A percentile compares a stretch with the other conserved stretches of the same genome.
Evolutionary conservation across 176 grass and related monocot genomes (phyloP).

Genomic region (Metroxylon sagu): DNA sequence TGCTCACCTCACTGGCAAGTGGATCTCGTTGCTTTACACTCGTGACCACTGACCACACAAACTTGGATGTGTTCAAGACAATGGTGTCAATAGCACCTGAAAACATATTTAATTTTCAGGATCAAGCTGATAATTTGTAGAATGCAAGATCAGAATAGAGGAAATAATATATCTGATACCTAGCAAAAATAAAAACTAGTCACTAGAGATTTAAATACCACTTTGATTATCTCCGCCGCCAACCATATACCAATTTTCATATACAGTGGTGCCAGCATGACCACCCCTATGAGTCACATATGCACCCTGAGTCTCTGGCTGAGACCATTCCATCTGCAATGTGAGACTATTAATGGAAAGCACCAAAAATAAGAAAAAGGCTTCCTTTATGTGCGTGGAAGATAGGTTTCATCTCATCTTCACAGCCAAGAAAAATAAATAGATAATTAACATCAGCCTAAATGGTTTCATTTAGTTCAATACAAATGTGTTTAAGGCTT

Average conservation of each 20-base stretch:
- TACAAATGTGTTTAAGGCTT: too few relatives aligned
- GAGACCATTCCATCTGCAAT: constrained; percentile 92
- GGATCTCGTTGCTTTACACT: constrained; percentile 55
- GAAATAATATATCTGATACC: not conserved
- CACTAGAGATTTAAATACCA: constrained; percentile 32
- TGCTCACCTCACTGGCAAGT: constrained; percentile 85
- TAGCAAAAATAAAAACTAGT: not conserved
- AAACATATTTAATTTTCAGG: constrained; percentile 1
- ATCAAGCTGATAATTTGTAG: too few relatives aligned
- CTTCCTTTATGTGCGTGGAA: not conserved
- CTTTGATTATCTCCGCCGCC: constrained; percentile 95
- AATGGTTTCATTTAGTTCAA: too few relatives aligned
- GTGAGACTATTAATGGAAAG: constrained; percentile 12
- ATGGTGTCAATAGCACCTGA: constrained; percentile 75
- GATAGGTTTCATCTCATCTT: too few relatives aligned
- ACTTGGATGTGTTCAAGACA: constrained; percentile 73
- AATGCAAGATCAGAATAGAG: too few relatives aligned
- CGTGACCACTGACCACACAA: constrained; percentile 78
- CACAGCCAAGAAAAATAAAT: too few relatives aligned
- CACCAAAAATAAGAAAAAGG: not conserved
- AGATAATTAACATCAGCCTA: too few relatives aligned
- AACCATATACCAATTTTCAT: constrained; percentile 94
- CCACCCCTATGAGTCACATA: constrained; percentile 82
- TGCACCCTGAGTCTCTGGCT: constrained; percentile 80
- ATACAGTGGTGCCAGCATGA: constrained; percentile 72